Conservation (phyloP, 2,329 filamentous ascomycete genomes). For the Botryotinia calthae region DNA sequence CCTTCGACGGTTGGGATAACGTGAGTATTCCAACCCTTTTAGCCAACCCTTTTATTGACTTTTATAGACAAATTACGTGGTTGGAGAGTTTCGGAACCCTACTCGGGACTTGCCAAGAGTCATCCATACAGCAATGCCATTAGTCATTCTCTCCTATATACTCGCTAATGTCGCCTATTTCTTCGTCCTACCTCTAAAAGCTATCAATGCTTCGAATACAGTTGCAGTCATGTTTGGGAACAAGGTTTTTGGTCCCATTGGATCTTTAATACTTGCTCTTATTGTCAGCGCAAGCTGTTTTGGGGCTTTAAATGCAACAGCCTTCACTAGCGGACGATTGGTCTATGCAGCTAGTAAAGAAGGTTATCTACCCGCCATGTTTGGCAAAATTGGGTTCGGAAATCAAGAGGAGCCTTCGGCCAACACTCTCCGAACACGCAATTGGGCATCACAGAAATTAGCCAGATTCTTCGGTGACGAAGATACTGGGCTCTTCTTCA, state of each 20-base stretch:
- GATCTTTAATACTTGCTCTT: constrained; percentile 80
- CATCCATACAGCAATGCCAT: constrained; percentile 92
- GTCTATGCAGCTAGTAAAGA: constrained; percentile 95
- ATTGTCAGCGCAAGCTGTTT: constrained; percentile 91
- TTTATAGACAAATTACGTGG: constrained; percentile 87
- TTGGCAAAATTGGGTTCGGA: constrained; percentile 76
- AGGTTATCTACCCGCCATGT: constrained; percentile 81
- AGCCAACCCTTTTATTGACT: constrained; percentile 30
- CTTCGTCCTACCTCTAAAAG: constrained; percentile 77
- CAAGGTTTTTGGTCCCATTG: constrained; percentile 82
- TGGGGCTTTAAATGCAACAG: constrained; percentile 88
- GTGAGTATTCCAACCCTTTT: constrained; percentile 52
- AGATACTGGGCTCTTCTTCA: constrained; percentile 80
- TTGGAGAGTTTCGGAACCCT: constrained; percentile 93
- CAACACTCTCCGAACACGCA: constrained; percentile 49
- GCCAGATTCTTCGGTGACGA: constrained; percentile 70
- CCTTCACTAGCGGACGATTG: constrained; percentile 87
- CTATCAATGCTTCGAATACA: constrained; percentile 86
- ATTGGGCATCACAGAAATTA: constrained; percentile 58
- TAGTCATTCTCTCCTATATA: constrained; percentile 87
- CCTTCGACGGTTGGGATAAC: constrained; percentile 98
- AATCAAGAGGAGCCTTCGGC: constrained; percentile 42
- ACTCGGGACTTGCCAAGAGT: constrained; percentile 85
- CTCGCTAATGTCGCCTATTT: constrained; percentile 93
- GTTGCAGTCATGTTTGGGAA: constrained; percentile 92